phyloP scores from a whole-genome alignment of 176 grass and related monocot genomes.

The Phyllostachys edulis region DNA sequence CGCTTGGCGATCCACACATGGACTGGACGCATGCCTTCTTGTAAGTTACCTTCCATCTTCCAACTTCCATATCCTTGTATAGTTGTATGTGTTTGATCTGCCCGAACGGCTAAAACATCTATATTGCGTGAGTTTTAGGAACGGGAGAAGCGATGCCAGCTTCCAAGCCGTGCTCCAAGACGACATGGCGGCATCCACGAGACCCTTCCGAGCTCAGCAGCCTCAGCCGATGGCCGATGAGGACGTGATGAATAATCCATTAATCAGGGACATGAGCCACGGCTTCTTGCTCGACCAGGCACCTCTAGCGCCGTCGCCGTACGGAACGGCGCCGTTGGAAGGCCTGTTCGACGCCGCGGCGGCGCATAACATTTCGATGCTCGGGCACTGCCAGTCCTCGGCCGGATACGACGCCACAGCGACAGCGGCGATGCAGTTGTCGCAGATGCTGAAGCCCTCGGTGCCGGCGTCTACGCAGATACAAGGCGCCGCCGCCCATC shows the following conservation, averaged over 20 bases:
- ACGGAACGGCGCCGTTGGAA: background rate
- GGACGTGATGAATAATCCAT: constrained; percentile 27
- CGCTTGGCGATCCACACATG: constrained; percentile 38
- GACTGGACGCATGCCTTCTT: constrained; percentile 55
- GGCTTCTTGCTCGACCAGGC: constrained; percentile 36
- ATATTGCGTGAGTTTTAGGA: constrained; percentile 26
- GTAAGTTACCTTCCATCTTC: constrained; percentile 36
- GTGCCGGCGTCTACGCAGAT: background rate
- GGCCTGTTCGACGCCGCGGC: constrained; percentile 15
- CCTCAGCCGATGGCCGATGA: background rate
- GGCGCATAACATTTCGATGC: constrained; percentile 16
- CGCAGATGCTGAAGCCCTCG: constrained; percentile 29
- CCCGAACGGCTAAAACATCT: background rate
- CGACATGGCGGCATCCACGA: constrained; percentile 3
- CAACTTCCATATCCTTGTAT: background rate
- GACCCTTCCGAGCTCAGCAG: constrained; percentile 12
- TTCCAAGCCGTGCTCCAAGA: constrained; percentile 49
- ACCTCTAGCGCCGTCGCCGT: constrained; percentile 4
- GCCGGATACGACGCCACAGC: constrained; percentile 6
- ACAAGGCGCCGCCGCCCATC: constrained; percentile 17
- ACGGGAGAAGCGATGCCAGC: constrained; percentile 47
- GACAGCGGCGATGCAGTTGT: constrained; percentile 21
- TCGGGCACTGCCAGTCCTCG: constrained; percentile 29
- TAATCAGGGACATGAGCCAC: constrained; percentile 30
- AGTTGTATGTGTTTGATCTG: background rate